Evolutionary conservation across 345 rosid genomes (phyloP), one percentile per base, ranked within the genome.

Genomic region (Citrus cavaleriei): DNA sequence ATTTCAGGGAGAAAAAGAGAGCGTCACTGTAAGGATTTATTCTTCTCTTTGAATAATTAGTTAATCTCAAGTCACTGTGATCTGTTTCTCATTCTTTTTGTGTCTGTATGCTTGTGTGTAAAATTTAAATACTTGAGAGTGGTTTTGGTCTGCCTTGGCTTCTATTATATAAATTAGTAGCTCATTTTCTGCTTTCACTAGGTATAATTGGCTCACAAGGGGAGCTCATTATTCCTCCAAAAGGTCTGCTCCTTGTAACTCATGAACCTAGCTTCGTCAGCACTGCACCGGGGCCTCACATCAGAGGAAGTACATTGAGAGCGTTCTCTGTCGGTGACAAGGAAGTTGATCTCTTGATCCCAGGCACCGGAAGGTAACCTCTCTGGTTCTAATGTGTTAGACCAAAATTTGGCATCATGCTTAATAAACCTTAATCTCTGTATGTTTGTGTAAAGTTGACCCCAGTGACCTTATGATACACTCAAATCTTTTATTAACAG

Each of bases 301-400:
- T 86, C 76, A 85, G 93, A 82, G 93, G 93, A 68, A 81, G 78
- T 49, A 70, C 93, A 18, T 77, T 90, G 78, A 79, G 85, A 74
- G 93, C 93, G 10, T 85, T 27, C 72, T 85, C 93, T 22, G 62
- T 81, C 34, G 93, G 91, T 27, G 91, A 84, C 63, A 84, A 81
- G 86, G 91, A 90, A 84, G 93, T 82, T 12, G 93, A 90, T 83
- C 91, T 90, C 61, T 76, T 88, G 63, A 77, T 90, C 64, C 93
- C 93, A 9, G 93, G 93, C 42, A 84, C 91, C 19, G 91, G 82
- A 81, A 90, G 93, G 93, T 89, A 80, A 65, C 19, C 25, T 79
- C 30, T 34, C 38, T 4, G n/a, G 24, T 6, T 73, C 70, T 46
- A 27, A 27, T 76, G 18, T 66, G 16, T 65, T 3, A 8, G 34